Conservation (phyloP, 768 basidiomycete species). For the Termitomyces sp. region DNA sequence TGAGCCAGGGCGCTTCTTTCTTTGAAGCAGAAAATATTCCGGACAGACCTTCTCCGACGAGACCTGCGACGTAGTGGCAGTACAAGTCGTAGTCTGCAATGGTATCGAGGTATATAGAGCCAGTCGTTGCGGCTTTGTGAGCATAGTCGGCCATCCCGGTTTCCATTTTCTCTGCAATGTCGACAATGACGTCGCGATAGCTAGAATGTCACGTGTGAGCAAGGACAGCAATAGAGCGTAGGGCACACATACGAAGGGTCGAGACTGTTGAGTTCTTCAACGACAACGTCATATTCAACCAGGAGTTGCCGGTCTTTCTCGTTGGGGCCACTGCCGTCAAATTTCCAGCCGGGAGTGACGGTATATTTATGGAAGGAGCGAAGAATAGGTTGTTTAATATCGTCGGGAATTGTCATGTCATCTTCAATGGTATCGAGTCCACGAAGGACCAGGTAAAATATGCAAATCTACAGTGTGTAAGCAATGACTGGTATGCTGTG, state of each 20-base stretch:
- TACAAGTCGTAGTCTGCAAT: conserved; percentile 92
- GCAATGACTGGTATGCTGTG: not conserved
- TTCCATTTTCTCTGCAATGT: conserved; percentile 85
- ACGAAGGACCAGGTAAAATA: conserved; percentile 93
- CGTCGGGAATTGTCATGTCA: conserved; percentile 92
- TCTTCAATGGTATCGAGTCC: conserved; percentile 98
- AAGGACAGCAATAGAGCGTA: not conserved
- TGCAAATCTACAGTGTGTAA: conserved; percentile 57
- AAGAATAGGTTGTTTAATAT: conserved; percentile 80
- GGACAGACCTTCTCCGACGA: conserved; percentile 94
- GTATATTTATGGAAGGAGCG: conserved; percentile 78
- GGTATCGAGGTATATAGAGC: conserved; percentile 64
- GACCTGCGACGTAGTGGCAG: conserved; percentile 97
- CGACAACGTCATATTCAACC: conserved; percentile 74
- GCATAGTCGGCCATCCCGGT: conserved; percentile 95
- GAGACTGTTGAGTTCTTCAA: conserved; percentile 74
- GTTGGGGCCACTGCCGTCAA: conserved; percentile 70
- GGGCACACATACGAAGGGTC: conserved; percentile 48
- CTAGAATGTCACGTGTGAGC: conserved; percentile 25
- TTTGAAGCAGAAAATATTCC: conserved; percentile 82
- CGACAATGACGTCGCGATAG: conserved; percentile 75
- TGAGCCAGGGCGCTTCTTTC: conserved; percentile 73
- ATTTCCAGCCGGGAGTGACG: conserved; percentile 82
- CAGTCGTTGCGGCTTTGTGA: conserved; percentile 70
- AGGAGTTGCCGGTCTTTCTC: conserved; percentile 88